These are phyloP conservation scores for Myriosclerotinia duriaeana DNA, from an alignment of 2,329 filamentous ascomycete species.

Conservation along the genomic window DNA sequence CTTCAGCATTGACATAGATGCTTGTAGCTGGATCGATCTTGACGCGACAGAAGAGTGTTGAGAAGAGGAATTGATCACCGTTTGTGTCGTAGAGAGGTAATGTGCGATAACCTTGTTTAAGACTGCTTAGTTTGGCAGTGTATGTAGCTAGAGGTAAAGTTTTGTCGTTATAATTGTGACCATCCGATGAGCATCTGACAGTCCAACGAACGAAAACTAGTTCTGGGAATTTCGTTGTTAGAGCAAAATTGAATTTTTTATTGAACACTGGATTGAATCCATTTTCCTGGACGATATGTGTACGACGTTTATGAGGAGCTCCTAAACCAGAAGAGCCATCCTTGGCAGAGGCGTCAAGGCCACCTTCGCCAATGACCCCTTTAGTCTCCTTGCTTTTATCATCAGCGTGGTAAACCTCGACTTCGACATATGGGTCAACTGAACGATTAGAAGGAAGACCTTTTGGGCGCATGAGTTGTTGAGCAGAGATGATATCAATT, in stretches of 20 bases:
- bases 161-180: constrained; percentile 64
- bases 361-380: constrained; percentile 64
- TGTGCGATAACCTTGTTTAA: constrained; percentile 91
- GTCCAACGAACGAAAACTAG: constrained; percentile 92
- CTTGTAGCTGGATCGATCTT: constrained; percentile 60
- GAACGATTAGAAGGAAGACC: constrained; percentile 69
- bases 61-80: constrained; percentile 92
- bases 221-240: constrained; percentile 92
- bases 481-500: constrained; percentile 88
- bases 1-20: constrained; percentile 53
- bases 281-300: constrained; percentile 79
- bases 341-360: constrained; percentile 62
- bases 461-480: constrained; percentile 84
- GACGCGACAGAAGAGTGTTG: constrained; percentile 89
- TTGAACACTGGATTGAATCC: constrained; percentile 92
- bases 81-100: constrained; percentile 84
- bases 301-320: constrained; percentile 74
- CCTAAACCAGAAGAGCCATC: constrained; percentile 66
- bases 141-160: constrained; percentile 76
- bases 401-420: constrained; percentile 92
- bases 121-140: constrained; percentile 84
- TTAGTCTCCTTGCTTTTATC: constrained; percentile 88
- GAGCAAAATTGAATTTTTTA: constrained; percentile 72
- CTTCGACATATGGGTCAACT: constrained; percentile 90
- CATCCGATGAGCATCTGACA: constrained; percentile 82